Base-by-base conservation (phyloP, 2,329 filamentous ascomycete species). In the Stachybotrys chartarum region DNA sequence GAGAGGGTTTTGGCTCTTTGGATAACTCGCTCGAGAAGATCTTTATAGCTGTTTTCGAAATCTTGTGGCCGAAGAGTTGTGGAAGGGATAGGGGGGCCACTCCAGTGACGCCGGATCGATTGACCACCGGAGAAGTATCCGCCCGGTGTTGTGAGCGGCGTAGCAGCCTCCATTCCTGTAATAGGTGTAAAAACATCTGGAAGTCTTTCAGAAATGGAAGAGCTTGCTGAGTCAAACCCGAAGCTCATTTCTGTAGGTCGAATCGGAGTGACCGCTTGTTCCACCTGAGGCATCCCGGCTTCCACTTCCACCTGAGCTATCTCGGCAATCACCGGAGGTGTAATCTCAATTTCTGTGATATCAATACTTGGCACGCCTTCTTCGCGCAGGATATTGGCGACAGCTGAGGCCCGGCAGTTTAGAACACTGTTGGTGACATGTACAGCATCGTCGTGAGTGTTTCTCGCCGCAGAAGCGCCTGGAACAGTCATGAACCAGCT, bases 401-500 rank as follows among this genome's bases (percentile, higher is more conserved):
- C 17, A 30, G 7, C 60, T n/a, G 60, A 54, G 5, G 57, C 54
- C 17, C 59, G 56, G 1, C 60, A 58, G 17, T 60, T 64, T 1
- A 64, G 39, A 3, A 64, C 50, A 0, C 57, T 48, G 2, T 42
- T 51, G 1, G 64, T 54, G 3, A 61, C 57, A 16, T 58, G 56
- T 1, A 59, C 31, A 5, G 59, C 60, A 7, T 53, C 48, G 0
- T 51, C 50, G 1, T 46, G 47, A 5, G 54, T 30, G 14, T 44
- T 16, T 2, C 55, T 59, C 6, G 30, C 47, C 16, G 55, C 51
- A 1, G 58, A 47, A 0, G 61, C 63, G 2, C 31, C 17, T 0
- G 60, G 59, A 17, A 69, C 60, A 14, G 58, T 65, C 69, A 74
- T 72, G 47, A 75, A 62, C 69, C 70, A 74, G 10, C 64, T 55